These are phyloP conservation scores for Choanephora cucurbitarum DNA, from an alignment of 371 early-diverging fungal species.

Conservation along the genomic window DNA sequence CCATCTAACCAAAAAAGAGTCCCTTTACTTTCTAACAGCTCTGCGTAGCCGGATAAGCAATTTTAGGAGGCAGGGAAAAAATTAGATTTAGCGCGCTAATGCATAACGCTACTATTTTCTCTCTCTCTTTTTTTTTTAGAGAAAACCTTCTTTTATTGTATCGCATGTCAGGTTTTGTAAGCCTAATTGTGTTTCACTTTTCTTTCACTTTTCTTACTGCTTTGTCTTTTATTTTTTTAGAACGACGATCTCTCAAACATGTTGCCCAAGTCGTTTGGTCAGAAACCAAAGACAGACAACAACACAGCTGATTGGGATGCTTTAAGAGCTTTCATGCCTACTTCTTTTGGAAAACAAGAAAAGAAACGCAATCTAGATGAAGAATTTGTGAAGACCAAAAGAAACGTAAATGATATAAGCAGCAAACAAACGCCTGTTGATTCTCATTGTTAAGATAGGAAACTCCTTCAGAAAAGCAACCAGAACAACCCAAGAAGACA, in stretches of 20 bases:
- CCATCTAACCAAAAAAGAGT: no score
- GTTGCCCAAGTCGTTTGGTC: constrained; percentile 55
- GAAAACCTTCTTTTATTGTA: no score
- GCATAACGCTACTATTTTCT: no score
- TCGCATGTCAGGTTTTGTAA: background rate
- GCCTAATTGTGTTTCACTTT: no score
- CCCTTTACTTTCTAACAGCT: no score
- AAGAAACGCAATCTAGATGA: constrained; percentile 26
- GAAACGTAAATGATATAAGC: constrained; percentile 47
- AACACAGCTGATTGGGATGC: constrained; percentile 44
- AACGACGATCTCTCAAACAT: constrained; percentile 56
- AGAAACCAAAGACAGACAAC: constrained; percentile 21
- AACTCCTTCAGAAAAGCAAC: background rate
- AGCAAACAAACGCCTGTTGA: no score
- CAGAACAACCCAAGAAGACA: constrained; percentile 3
- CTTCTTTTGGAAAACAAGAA: constrained; percentile 61
- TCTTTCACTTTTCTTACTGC: background rate
- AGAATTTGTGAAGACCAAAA: constrained; percentile 51
- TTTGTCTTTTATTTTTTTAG: constrained; percentile 21
- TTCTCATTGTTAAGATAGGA: no score
- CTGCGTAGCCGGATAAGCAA: no score
- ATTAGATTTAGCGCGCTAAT: no score
- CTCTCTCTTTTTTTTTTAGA: no score
- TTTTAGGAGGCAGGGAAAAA: no score
- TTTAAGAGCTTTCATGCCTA: constrained; percentile 57